Evolutionary conservation across 2,329 filamentous ascomycete genomes (phyloP).

Genomic region (Penicillium verrucosum): DNA sequence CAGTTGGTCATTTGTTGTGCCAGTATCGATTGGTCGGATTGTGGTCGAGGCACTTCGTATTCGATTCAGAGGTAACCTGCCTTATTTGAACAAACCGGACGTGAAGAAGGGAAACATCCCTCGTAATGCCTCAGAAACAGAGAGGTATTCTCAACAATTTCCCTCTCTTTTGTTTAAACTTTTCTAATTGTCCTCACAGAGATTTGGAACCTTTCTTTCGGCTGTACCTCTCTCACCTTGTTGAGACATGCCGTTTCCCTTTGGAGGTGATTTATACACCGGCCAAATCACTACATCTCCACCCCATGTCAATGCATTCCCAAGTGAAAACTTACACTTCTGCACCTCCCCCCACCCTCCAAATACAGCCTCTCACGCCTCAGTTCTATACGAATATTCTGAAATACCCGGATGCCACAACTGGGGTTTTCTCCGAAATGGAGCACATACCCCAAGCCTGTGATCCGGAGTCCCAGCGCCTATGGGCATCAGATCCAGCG

Average conservation of each 20-base stretch:
- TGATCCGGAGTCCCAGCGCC: too few species aligned
- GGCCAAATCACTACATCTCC: not conserved
- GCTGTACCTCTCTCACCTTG: not conserved
- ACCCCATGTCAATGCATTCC: not conserved
- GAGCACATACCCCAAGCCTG: too few species aligned
- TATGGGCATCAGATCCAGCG: too few species aligned
- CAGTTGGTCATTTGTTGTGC: not conserved
- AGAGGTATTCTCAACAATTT: not conserved
- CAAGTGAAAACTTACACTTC: not conserved
- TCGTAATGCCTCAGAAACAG: not conserved
- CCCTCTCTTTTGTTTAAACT: not conserved
- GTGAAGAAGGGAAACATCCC: not conserved
- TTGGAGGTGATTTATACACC: not conserved
- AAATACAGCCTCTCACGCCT: too few species aligned
- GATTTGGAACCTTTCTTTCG: not conserved
- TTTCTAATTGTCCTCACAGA: not conserved
- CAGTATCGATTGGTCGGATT: not conserved
- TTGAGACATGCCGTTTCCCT: not conserved
- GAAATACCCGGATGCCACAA: too few species aligned
- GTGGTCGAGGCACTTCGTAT: not conserved
- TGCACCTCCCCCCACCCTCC: too few species aligned
- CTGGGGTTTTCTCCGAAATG: too few species aligned
- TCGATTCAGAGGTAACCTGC: not conserved
- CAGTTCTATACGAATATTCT: too few species aligned
- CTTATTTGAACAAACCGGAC: not conserved